phyloP scores from a whole-genome alignment of 345 rosid species.

The Mallotus nudiflorus region DNA sequence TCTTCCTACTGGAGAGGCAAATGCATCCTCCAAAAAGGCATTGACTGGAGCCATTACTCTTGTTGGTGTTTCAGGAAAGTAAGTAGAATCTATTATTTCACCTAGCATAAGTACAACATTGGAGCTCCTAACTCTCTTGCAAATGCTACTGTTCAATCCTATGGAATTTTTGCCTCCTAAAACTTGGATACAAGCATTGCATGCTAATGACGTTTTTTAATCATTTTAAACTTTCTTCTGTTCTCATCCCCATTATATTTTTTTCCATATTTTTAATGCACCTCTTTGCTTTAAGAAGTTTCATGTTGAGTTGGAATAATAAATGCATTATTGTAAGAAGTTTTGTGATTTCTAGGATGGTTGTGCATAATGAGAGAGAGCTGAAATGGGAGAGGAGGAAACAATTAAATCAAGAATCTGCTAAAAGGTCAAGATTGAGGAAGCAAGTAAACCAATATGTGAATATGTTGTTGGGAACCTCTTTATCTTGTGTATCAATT shows the following conservation, averaged over 20 bases:
- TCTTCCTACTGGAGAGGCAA: constrained; percentile 34
- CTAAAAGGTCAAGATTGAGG: constrained; percentile 91
- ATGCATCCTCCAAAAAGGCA: too few species aligned
- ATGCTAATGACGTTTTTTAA: neutral
- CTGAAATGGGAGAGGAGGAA: constrained; percentile 89
- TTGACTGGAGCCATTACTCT: too few species aligned
- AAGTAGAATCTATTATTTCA: constrained; percentile 30
- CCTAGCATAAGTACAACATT: constrained; percentile 45
- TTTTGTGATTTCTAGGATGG: constrained; percentile 9
- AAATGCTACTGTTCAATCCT: constrained; percentile 46
- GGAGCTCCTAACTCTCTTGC: constrained; percentile 44
- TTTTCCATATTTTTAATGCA: too few species aligned
- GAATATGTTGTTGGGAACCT: neutral
- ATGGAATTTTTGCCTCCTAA: constrained; percentile 63
- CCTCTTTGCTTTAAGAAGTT: neutral
- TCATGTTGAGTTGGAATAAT: neutral
- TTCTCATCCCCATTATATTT: too few species aligned
- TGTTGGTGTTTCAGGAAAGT: too few species aligned
- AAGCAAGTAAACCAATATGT: constrained; percentile 62
- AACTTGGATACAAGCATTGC: constrained; percentile 72
- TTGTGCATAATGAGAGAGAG: constrained; percentile 69
- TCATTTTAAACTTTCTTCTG: too few species aligned
- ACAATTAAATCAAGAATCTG: constrained; percentile 96
- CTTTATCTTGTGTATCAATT: neutral
- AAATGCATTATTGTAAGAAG: neutral